phyloP scores from a whole-genome alignment of 1,284 basidiomycete species.

The Leccinum cinnamomeum region DNA sequence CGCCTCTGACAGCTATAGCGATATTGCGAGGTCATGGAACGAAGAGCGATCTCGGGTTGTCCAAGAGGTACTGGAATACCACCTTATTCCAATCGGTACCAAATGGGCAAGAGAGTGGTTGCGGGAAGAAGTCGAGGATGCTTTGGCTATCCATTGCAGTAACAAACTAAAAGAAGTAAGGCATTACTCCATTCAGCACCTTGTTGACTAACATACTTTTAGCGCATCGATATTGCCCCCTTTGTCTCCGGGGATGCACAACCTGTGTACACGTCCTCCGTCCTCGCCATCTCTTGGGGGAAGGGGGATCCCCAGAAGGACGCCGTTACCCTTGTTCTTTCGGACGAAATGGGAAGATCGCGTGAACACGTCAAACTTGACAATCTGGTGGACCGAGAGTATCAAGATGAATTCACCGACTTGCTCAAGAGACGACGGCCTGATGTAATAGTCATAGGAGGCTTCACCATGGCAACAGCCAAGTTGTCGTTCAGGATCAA shows the following conservation, averaged over 20 bases:
- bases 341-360: conserved; percentile 87
- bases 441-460: conserved; percentile 88
- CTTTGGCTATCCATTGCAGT: conserved; percentile 67
- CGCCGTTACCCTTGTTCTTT: conserved; percentile 80
- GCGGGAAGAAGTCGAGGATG: conserved; percentile 89
- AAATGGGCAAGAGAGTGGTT: conserved; percentile 92
- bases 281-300: conserved; percentile 93
- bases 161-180: conserved; percentile 68
- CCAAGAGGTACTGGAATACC: conserved; percentile 74
- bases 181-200: conserved; percentile 25
- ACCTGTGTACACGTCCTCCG: conserved; percentile 75
- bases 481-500: conserved; percentile 70
- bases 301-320: conserved; percentile 93
- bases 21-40: conserved; percentile 92
- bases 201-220: conserved; percentile 18
- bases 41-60: conserved; percentile 80
- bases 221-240: conserved; percentile 78
- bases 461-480: conserved; percentile 81
- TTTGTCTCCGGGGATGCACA: conserved; percentile 64
- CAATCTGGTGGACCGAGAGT: conserved; percentile 73
- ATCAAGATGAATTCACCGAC: conserved; percentile 75
- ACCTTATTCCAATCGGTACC: conserved; percentile 78
- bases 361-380: conserved; percentile 89
- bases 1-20: conserved; percentile 83
- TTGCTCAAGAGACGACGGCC: conserved; percentile 82